Conservation (phyloP, 495 filamentous ascomycete species). For the Amniculicola lignicola region DNA sequence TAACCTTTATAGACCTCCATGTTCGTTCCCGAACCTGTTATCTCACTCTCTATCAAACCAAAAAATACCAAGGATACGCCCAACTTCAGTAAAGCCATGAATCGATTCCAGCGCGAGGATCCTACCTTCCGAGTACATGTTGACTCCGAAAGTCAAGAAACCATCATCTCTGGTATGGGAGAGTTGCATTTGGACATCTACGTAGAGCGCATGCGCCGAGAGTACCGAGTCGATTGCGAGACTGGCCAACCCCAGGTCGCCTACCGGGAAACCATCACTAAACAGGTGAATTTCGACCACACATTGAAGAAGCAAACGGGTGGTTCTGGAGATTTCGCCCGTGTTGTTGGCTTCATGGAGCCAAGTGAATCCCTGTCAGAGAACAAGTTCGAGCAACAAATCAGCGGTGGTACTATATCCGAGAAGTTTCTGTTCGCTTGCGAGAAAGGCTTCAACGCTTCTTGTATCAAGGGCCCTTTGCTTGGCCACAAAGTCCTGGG, state of each 20-base stretch:
- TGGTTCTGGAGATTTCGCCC: constrained; percentile 92
- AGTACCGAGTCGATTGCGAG: constrained; percentile 92
- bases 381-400: constrained; percentile 81
- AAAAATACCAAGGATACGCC: constrained; percentile 88
- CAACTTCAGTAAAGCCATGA: constrained; percentile 98
- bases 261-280: constrained; percentile 89
- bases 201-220: constrained; percentile 94
- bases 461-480: constrained; percentile 84
- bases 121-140: constrained; percentile 95
- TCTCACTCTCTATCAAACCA: constrained; percentile 94
- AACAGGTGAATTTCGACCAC: constrained; percentile 80
- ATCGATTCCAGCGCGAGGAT: constrained; percentile 97
- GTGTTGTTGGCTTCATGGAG: constrained; percentile 90
- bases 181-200: constrained; percentile 97
- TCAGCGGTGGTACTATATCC: constrained; percentile 85
- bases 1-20: constrained; percentile 63
- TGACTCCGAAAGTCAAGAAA: constrained; percentile 86
- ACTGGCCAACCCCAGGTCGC: constrained; percentile 97
- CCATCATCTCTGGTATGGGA: constrained; percentile 98
- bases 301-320: constrained; percentile 94
- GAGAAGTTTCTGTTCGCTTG: constrained; percentile 97
- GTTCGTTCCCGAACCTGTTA: constrained; percentile 98
- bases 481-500: constrained; percentile 94
- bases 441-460: constrained; percentile 87
- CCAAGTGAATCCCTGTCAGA: constrained; percentile 68